Percentiles rank a stretch among this genome's conserved stretches.
These are phyloP conservation scores for Bolboschoenus planiculmis DNA, from an alignment of 176 grass and related monocot genomes.

Conservation along the genomic window DNA sequence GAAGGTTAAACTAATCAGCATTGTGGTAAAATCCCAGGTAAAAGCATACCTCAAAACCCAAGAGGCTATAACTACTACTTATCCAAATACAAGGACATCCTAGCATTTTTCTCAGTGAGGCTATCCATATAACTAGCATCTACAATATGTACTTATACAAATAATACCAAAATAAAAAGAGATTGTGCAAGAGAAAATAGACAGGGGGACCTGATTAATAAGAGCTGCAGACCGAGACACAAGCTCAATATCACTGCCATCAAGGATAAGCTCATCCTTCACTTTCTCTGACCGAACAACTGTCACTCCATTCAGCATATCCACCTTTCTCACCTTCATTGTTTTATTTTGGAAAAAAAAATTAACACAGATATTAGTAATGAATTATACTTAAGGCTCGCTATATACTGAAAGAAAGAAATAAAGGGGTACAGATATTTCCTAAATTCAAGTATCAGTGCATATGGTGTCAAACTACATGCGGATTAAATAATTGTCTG, in stretches of 20 bases:
- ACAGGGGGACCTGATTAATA: slow-evolving; percentile 57
- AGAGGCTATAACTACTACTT: not conserved
- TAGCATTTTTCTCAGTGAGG: not conserved
- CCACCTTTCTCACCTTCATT: slow-evolving; percentile 69
- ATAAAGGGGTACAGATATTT: not conserved
- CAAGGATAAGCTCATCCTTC: slow-evolving; percentile 87
- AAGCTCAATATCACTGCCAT: slow-evolving; percentile 83
- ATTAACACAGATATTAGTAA: not conserved
- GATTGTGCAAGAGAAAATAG: not conserved
- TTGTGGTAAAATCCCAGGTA: not conserved
- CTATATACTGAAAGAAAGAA: not conserved
- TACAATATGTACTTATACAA: not conserved
- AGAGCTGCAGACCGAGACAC: slow-evolving; percentile 77
- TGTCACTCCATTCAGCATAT: slow-evolving; percentile 77
- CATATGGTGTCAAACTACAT: not conserved
- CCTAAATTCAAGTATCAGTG: not conserved
- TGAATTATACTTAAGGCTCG: not conserved
- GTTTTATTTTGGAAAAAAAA: not conserved
- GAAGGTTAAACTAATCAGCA: not conserved
- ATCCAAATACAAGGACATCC: not conserved
- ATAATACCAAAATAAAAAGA: not conserved
- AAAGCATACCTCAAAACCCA: not conserved
- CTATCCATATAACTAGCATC: not conserved
- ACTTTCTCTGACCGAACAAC: slow-evolving; percentile 80
- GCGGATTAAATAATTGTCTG: not conserved